Percentiles rank a stretch among this genome's conserved stretches.
phyloP scores from a whole-genome alignment of 2,329 filamentous ascomycete species.

The Diaporthe vexans region DNA sequence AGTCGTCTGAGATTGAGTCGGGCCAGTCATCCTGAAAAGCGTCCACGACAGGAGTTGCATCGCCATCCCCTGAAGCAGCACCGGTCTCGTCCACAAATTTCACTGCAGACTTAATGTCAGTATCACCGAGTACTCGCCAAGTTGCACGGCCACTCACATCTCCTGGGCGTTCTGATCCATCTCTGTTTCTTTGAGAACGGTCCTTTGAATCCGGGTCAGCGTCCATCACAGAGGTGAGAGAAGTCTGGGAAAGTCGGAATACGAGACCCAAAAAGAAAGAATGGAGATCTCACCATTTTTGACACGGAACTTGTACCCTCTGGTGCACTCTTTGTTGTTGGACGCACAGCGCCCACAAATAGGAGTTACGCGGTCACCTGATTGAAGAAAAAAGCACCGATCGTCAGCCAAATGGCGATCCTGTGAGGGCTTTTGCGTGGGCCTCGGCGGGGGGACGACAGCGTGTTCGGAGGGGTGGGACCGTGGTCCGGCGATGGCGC shows the following conservation, averaged over 20 bases:
- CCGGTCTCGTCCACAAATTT: conserved; percentile 47
- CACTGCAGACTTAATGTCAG: conserved; percentile 43
- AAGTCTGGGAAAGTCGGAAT: neutral
- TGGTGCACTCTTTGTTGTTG: conserved; percentile 47
- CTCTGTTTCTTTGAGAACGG: conserved; percentile 49
- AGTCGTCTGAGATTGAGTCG: conserved; percentile 37
- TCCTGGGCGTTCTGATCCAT: conserved; percentile 51
- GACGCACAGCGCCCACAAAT: conserved; percentile 51
- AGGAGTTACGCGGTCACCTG: conserved; percentile 57
- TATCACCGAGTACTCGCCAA: neutral
- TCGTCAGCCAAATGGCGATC: conserved; percentile 27
- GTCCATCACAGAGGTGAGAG: neutral
- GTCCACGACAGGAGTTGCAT: conserved; percentile 22
- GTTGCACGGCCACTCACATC: conserved; percentile 44
- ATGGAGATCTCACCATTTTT: conserved; percentile 43
- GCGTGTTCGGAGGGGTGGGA: conserved; percentile 17
- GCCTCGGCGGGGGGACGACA: conserved; percentile 15
- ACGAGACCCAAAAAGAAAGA: neutral
- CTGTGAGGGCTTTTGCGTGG: neutral
- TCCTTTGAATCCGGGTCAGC: conserved; percentile 42
- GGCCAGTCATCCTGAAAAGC: conserved; percentile 41
- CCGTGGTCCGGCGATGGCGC: conserved; percentile 14
- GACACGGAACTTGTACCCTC: conserved; percentile 52
- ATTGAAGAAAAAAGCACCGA: neutral
- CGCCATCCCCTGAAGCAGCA: conserved; percentile 38